A percentile compares a stretch with the other conserved stretches of the same genome.
These are phyloP conservation scores for Solanum sitiens DNA, from an alignment of 257 asterid species.

Conservation along the genomic window DNA sequence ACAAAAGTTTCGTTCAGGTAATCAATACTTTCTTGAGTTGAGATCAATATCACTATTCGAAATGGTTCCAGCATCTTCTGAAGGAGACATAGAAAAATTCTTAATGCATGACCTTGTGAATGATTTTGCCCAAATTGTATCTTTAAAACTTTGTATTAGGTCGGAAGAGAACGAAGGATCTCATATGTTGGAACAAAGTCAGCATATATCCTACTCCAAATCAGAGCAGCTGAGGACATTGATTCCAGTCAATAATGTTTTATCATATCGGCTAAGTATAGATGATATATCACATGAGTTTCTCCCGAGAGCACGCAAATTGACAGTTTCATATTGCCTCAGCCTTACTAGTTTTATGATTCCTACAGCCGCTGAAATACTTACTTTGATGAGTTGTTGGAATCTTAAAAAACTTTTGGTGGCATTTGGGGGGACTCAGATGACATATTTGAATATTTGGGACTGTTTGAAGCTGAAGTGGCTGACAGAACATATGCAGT, in stretches of 20 bases:
- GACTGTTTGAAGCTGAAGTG: neutral
- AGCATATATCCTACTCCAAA: neutral
- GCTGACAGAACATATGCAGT: neutral
- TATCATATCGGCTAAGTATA: neutral
- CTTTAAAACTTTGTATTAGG: neutral
- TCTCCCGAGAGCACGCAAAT: neutral
- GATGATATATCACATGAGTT: neutral
- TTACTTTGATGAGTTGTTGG: rapidly evolving
- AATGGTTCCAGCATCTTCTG: neutral
- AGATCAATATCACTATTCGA: neutral
- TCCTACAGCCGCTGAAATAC: neutral
- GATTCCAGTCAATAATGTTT: neutral
- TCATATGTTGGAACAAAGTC: neutral
- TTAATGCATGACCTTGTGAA: constrained; percentile 3
- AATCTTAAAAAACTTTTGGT: neutral
- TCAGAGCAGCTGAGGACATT: neutral
- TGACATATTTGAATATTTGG: rapidly evolving
- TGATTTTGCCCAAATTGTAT: neutral
- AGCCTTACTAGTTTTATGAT: neutral
- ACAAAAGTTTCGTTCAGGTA: neutral
- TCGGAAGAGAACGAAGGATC: neutral
- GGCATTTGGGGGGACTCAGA: neutral
- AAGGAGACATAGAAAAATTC: neutral
- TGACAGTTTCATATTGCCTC: rapidly evolving
- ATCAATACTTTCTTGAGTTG: neutral